Base-by-base conservation (phyloP, 768 basidiomycete species). In the Bullera alba region DNA sequence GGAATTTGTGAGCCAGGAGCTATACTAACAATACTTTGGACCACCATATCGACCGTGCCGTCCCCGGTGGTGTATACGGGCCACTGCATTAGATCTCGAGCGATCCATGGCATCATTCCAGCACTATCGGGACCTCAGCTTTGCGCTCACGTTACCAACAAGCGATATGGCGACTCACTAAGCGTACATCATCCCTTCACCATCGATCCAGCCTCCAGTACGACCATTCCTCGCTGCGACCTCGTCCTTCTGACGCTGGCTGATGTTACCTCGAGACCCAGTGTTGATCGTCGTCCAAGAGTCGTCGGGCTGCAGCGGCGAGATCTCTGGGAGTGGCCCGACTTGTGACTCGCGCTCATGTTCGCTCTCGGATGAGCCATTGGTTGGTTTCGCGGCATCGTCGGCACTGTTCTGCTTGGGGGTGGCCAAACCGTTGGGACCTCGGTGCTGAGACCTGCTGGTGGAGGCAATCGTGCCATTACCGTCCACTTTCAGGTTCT, bases 61-160 rank as follows among this genome's bases (percentile, higher is more conserved):
- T 67, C 54, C 2, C 71, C 72, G n/a, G 61, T 48, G 5, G 51
- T 60, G 1, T 63, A 54, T 1, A 70, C 67, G 1, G 72, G 72
- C 61, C 69, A 73, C 43, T 71, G 69, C 53, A 69, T 65, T 15
- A 73, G 60, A 51, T 71, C 70, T 51, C 65, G 48, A 2, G 61
- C 56, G 0, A 62, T 59, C 57, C 60, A 70, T 5, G 67, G 66
- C 48, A 65, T 53, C 50, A 58, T 45, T 10, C 63, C 67, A 34
- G 63, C 61, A 50, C 63, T 65, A 14, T 12, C 12, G 38, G 42
- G 32, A 53, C 42, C 41, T 53, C 23, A 6, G 30, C 50, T 22
- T 7, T 22, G 15, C 29, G 5, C 7, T 38, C 30, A 5, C 8
- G 17, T 14, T 53, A 44, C 14, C 15, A 37, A 30, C n/a, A 17